Conservation (phyloP, 306 rosid genomes). For the Inga oerstediana region DNA sequence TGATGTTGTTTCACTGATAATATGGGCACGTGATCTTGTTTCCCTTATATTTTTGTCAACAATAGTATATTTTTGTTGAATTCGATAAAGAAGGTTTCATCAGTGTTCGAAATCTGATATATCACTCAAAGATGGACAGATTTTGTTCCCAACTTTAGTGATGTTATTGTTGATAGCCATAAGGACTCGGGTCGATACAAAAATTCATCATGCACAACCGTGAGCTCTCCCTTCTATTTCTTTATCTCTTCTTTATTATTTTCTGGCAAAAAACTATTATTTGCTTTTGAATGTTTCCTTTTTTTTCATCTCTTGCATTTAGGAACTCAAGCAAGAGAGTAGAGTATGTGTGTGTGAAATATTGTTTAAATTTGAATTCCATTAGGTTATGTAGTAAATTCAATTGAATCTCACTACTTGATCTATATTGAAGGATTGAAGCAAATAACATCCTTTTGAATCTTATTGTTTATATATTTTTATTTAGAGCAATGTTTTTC, state of each 20-base stretch:
- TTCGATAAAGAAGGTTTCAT: constrained; percentile 9
- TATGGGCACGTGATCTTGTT: not conserved
- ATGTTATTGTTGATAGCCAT: constrained; percentile 78
- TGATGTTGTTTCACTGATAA: not conserved
- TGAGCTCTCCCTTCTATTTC: constrained; percentile 45
- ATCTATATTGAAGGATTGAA: not conserved
- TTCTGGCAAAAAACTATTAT: not conserved
- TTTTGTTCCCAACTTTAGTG: constrained; percentile 90
- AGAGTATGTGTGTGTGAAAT: constrained; percentile 9
- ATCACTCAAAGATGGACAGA: constrained; percentile 53
- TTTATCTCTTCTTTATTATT: not conserved
- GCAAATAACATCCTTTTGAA: not conserved
- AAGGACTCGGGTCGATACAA: constrained; percentile 83
- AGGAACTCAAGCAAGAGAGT: not conserved
- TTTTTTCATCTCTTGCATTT: not conserved
- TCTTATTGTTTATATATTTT: constrained; percentile 25
- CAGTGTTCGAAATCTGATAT: constrained; percentile 21
- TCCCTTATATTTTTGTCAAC: not conserved
- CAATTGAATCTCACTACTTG: constrained; percentile 3
- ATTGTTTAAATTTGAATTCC: constrained; percentile 24
- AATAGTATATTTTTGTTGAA: constrained; percentile 14
- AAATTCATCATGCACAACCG: constrained; percentile 86
- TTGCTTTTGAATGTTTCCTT: not conserved
- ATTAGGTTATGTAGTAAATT: constrained; percentile 1
- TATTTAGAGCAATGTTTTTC: constrained; percentile 33